Percentiles rank a stretch among this genome's conserved stretches.
These are phyloP conservation scores for Tricholoma saponaceum DNA, from an alignment of 768 basidiomycete genomes.

Conservation along the genomic window DNA sequence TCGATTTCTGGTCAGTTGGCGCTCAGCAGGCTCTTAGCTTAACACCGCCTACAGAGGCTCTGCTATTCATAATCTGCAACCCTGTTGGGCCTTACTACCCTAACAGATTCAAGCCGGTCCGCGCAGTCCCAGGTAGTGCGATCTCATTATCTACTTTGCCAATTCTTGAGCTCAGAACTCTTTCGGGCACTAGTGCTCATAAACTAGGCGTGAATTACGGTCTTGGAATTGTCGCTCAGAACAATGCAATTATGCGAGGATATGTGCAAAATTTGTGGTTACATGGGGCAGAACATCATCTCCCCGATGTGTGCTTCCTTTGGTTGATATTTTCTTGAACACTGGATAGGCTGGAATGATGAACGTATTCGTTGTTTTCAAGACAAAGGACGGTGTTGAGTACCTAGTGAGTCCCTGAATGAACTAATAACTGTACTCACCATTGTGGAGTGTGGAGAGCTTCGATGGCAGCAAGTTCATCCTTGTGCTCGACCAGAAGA, in stretches of 20 bases:
- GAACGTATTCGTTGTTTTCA: slow-evolving; percentile 87
- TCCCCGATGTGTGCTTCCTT: slow-evolving; percentile 41
- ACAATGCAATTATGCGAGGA: slow-evolving; percentile 66
- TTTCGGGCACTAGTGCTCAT: slow-evolving; percentile 76
- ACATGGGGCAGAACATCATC: slow-evolving; percentile 60
- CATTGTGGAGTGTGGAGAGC: too few species aligned
- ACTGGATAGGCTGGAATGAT: slow-evolving; percentile 76
- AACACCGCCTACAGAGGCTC: slow-evolving; percentile 70
- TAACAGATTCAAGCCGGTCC: slow-evolving; percentile 88
- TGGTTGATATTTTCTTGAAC: slow-evolving; percentile 22
- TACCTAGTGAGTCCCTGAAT: too few species aligned
- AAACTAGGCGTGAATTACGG: slow-evolving; percentile 91
- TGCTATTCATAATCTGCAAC: slow-evolving; percentile 81
- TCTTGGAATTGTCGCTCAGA: slow-evolving; percentile 82
- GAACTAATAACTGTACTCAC: too few species aligned
- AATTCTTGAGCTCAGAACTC: not conserved
- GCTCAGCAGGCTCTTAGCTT: slow-evolving; percentile 70
- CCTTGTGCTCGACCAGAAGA: too few species aligned
- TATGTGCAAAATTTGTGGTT: slow-evolving; percentile 92
- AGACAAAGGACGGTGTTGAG: slow-evolving; percentile 60
- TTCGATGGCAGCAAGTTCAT: too few species aligned
- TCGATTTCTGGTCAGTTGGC: slow-evolving; percentile 49
- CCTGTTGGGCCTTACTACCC: slow-evolving; percentile 87
- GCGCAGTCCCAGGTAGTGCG: slow-evolving; percentile 82
- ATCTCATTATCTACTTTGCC: not conserved